A percentile compares a stretch with the other conserved stretches of the same genome.
phyloP scores from a whole-genome alignment of 2,329 filamentous ascomycete species.

The Leptoxyphium fumago region DNA sequence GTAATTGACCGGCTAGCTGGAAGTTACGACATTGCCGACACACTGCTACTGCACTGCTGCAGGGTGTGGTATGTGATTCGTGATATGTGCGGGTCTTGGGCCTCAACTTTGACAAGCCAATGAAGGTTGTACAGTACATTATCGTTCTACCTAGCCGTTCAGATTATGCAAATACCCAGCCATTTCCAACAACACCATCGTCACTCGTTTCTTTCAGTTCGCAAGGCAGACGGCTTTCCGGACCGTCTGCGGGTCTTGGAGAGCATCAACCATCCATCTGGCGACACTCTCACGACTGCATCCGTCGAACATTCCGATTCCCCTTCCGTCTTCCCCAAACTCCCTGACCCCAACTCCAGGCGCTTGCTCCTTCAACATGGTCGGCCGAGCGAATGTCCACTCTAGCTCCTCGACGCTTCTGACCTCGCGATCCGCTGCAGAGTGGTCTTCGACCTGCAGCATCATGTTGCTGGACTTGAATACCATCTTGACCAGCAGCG shows the following conservation, averaged over 20 bases:
- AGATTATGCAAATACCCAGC: no score
- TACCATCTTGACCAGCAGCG: conserved; percentile 28
- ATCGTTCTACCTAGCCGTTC: no score
- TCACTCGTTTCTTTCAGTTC: neutral
- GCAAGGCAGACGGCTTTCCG: neutral
- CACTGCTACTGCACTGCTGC: no score
- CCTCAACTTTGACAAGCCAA: no score
- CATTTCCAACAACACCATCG: no score
- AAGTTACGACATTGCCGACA: no score
- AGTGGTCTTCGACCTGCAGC: conserved; percentile 34
- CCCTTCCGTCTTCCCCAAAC: conserved; percentile 29
- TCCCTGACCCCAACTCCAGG: conserved; percentile 25
- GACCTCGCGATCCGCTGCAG: conserved; percentile 30
- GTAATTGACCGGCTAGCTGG: no score
- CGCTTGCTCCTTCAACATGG: conserved; percentile 21
- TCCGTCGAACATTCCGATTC: conserved; percentile 26
- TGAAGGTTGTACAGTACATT: no score
- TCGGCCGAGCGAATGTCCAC: conserved; percentile 33
- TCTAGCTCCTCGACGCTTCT: conserved; percentile 19
- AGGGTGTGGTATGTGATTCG: no score
- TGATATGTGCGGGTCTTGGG: no score
- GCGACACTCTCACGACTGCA: conserved; percentile 29
- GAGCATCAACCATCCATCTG: conserved; percentile 27
- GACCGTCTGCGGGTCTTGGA: neutral
- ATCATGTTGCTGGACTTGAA: conserved; percentile 34